Evolutionary conservation across 345 rosid species (phyloP).

Genomic region (Populus simonii): DNA sequence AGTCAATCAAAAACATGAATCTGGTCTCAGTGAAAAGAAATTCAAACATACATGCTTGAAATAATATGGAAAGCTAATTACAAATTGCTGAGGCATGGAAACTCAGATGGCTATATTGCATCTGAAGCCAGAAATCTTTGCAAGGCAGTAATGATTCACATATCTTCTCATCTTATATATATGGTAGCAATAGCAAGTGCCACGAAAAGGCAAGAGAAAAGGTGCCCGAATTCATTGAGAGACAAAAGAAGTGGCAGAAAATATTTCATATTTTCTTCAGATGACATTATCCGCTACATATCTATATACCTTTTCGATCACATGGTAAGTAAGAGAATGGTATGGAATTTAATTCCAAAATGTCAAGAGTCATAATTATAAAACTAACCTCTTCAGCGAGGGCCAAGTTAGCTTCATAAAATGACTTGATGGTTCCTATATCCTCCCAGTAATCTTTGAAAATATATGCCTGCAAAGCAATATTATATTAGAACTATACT

Average conservation of each 20-base stretch:
- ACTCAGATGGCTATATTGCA: neutral
- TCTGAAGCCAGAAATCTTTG: neutral
- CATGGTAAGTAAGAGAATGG: neutral
- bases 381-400: constrained; percentile 77
- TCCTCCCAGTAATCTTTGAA: constrained; percentile 96
- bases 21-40: neutral
- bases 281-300: neutral
- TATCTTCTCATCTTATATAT: neutral
- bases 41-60: neutral
- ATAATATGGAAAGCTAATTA: neutral
- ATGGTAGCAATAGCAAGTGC: neutral
- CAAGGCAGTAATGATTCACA: neutral
- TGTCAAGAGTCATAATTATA: neutral
- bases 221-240: neutral
- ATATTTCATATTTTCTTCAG: neutral
- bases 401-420: constrained; percentile 90
- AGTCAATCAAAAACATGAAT: neutral
- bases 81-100: neutral
- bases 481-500: neutral
- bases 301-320: too few species aligned
- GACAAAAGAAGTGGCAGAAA: too few species aligned
- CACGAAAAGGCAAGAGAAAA: neutral
- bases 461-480: constrained; percentile 52
- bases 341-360: neutral
- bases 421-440: constrained; percentile 83